These are phyloP conservation scores for Yamadazyma kanchanaburiensis DNA, from an alignment of 1,139 yeast genomes.

Conservation along the genomic window DNA sequence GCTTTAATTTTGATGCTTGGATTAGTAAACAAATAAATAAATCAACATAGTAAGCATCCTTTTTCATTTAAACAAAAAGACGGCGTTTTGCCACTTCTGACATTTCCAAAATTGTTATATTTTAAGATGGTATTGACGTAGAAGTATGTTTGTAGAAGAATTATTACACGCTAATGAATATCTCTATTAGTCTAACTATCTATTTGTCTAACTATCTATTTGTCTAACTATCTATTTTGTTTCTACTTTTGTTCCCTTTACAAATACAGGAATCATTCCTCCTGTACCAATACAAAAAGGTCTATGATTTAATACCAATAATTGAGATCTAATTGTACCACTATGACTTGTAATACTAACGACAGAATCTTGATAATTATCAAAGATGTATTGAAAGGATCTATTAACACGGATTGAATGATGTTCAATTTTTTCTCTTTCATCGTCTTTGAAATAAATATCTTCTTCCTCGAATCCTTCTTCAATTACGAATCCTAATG, in stretches of 20 bases:
- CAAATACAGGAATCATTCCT: slow-evolving; percentile 43
- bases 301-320: slow-evolving; percentile 39
- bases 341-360: slow-evolving; percentile 49
- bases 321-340: slow-evolving; percentile 39
- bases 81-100: too few relatives aligned
- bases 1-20: too few relatives aligned
- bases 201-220: too few relatives aligned
- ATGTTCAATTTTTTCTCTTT: slow-evolving; percentile 39
- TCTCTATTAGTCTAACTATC: too few relatives aligned
- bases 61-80: too few relatives aligned
- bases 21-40: too few relatives aligned
- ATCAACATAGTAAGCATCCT: too few relatives aligned
- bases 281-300: slow-evolving; percentile 44
- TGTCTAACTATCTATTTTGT: background rate
- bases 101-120: too few relatives aligned
- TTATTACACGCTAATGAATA: too few relatives aligned
- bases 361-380: slow-evolving; percentile 25
- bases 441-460: slow-evolving; percentile 33
- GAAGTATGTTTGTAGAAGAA: too few relatives aligned
- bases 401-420: slow-evolving; percentile 37
- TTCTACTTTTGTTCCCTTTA: slow-evolving; percentile 20
- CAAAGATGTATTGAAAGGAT: slow-evolving; percentile 34
- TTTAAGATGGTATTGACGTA: too few relatives aligned
- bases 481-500: slow-evolving; percentile 32
- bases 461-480: slow-evolving; percentile 40